A percentile compares a stretch with the other conserved stretches of the same genome.
Conservation (phyloP, 2,329 filamentous ascomycete genomes). For the Diaporthe helianthi region DNA sequence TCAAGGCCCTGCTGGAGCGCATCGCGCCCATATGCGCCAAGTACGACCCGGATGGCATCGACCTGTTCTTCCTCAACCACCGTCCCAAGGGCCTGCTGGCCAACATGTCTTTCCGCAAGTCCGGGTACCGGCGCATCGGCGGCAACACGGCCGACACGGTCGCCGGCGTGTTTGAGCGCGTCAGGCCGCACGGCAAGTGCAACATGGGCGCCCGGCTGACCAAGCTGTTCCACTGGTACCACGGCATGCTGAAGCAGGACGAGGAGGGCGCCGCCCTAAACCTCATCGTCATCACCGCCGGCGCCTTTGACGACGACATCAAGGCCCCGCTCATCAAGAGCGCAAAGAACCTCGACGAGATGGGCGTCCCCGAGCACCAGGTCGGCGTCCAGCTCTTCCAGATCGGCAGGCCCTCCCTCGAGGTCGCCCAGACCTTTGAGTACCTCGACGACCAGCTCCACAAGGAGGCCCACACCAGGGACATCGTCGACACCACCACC, state of each 20-base stretch:
- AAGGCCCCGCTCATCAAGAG: constrained; percentile 34
- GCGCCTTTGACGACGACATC: constrained; percentile 36
- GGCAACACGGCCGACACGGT: constrained; percentile 40
- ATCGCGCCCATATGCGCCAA: constrained; percentile 35
- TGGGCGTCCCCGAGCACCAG: constrained; percentile 37
- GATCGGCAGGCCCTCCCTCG: constrained; percentile 35
- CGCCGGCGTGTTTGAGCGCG: constrained; percentile 38
- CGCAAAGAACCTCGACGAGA: constrained; percentile 36
- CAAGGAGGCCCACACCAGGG: constrained; percentile 36
- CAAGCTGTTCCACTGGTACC: constrained; percentile 41
- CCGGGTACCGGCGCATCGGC: constrained; percentile 35
- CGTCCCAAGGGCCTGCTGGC: constrained; percentile 33
- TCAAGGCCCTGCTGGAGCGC: constrained; percentile 34
- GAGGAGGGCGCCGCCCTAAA: constrained; percentile 41
- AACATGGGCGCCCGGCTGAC: constrained; percentile 40
- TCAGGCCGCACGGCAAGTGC: constrained; percentile 41
- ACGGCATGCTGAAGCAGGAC: constrained; percentile 40
- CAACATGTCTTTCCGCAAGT: constrained; percentile 37
- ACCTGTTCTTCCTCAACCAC: constrained; percentile 36
- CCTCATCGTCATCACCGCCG: constrained; percentile 42
- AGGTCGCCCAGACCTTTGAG: constrained; percentile 35
- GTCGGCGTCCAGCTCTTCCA: constrained; percentile 39
- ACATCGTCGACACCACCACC: constrained; percentile 37
- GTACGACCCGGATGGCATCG: constrained; percentile 35
- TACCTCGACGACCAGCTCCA: constrained; percentile 39